Percentiles rank a stretch among this genome's conserved stretches.
phyloP scores from a whole-genome alignment of 106 monocot species.

The Dioscorea zingiberensis region DNA sequence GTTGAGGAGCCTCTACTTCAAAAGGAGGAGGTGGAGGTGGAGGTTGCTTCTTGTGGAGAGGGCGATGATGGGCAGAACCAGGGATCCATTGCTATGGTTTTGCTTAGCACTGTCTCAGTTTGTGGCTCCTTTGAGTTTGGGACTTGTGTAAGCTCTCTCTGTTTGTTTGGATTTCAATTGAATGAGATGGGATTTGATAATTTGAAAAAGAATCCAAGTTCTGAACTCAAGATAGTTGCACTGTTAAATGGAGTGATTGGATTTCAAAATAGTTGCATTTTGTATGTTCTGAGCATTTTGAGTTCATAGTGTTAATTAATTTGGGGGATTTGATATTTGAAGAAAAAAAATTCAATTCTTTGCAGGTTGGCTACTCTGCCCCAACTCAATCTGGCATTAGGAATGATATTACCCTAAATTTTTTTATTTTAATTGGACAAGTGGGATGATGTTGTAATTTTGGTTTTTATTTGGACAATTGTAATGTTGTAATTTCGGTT shows the following conservation, averaged over 20 bases:
- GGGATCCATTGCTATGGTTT: slow-evolving; percentile 29
- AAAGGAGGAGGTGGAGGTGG: neutral
- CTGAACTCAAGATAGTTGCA: neutral
- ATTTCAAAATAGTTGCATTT: too few relatives aligned
- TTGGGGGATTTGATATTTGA: too few relatives aligned
- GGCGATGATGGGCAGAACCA: neutral
- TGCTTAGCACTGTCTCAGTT: slow-evolving; percentile 37
- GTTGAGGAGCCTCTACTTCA: neutral
- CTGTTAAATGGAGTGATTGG: too few relatives aligned
- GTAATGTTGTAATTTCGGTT: too few relatives aligned
- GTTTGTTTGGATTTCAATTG: neutral
- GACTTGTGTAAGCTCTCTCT: slow-evolving; percentile 15
- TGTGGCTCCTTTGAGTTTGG: slow-evolving; percentile 47
- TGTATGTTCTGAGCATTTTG: too few relatives aligned
- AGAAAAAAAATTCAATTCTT: too few relatives aligned
- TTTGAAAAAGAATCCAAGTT: too few relatives aligned
- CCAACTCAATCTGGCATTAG: slow-evolving; percentile 29
- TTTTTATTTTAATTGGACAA: too few relatives aligned
- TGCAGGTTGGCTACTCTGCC: slow-evolving; percentile 35
- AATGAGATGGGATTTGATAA: neutral
- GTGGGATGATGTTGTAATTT: too few relatives aligned
- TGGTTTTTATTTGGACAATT: too few relatives aligned
- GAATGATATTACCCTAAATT: slow-evolving; percentile 25
- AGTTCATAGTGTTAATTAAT: too few relatives aligned
- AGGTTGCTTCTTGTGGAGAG: neutral